Evolutionary conservation across 192 early-diverging fungal genomes (phyloP).

Genomic region (Lunasporangiospora selenospora): DNA sequence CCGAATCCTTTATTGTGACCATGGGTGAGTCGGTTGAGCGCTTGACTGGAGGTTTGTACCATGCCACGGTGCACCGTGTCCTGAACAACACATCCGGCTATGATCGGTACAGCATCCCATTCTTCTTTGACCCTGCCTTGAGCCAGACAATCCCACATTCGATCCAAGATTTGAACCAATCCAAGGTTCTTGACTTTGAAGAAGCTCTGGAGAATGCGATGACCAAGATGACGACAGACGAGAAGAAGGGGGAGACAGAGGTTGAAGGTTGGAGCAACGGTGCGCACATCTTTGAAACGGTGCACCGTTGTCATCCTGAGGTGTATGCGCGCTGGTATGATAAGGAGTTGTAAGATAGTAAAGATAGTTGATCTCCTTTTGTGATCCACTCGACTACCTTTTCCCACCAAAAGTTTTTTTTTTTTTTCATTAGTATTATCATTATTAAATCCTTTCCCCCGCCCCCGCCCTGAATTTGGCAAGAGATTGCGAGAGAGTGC

Average conservation of each 20-base stretch:
- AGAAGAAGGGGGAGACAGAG: no score
- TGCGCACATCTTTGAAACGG: conserved; percentile 41
- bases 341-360: conserved; percentile 5
- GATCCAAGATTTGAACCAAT: conserved; percentile 13
- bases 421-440: no score
- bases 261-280: conserved; percentile 28
- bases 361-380: no score
- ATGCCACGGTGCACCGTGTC: conserved; percentile 66
- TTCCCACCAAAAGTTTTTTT: no score
- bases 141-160: conserved; percentile 45
- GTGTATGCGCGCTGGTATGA: conserved; percentile 40
- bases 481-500: no score
- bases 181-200: conserved; percentile 12
- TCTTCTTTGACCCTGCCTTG: conserved; percentile 59
- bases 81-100: conserved; percentile 53
- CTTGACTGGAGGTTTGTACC: conserved; percentile 53
- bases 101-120: conserved; percentile 63
- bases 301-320: conserved; percentile 42
- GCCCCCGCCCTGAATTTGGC: neutral
- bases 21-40: conserved; percentile 69
- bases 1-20: conserved; percentile 68
- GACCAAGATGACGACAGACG: no score
- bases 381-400: no score
- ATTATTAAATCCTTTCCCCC: no score
- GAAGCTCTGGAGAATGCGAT: neutral